Percentiles rank a stretch among this genome's conserved stretches.
These are phyloP conservation scores for Rhizopogon vesiculosus DNA, from an alignment of 768 basidiomycete genomes.

Conservation along the genomic window DNA sequence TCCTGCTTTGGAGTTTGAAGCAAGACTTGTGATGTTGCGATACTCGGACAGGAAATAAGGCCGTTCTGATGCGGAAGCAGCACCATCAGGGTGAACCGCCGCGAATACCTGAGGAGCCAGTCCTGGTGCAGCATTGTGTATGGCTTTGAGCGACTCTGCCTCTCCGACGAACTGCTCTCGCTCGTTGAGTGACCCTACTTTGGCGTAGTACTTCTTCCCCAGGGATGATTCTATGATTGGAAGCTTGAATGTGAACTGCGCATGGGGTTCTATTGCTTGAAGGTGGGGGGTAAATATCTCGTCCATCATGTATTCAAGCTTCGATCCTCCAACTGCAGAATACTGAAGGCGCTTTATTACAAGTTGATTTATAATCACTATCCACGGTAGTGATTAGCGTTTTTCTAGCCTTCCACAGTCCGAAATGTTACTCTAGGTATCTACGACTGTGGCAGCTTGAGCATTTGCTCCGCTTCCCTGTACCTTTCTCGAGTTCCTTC, in stretches of 20 bases:
- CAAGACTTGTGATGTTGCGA: conserved; percentile 49
- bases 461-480: conserved; percentile 63
- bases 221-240: conserved; percentile 53
- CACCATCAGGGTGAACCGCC: conserved; percentile 32
- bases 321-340: no score
- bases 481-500: conserved; percentile 76
- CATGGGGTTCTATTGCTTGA: conserved; percentile 43
- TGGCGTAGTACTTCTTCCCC: conserved; percentile 58
- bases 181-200: conserved; percentile 48
- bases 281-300: conserved; percentile 39
- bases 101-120: conserved; percentile 56
- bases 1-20: conserved; percentile 35
- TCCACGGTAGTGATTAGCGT: no score
- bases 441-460: conserved; percentile 28
- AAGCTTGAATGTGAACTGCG: conserved; percentile 39
- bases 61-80: conserved; percentile 27
- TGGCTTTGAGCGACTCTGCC: conserved; percentile 61
- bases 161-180: conserved; percentile 67
- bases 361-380: no score
- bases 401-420: neutral
- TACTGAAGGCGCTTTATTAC: no score
- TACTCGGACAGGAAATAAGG: conserved; percentile 77
- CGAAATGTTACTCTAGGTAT: no score
- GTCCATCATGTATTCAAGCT: neutral
- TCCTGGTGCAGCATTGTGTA: conserved; percentile 60